Evolutionary conservation across 2,329 filamentous ascomycete genomes (phyloP).

Genomic region (Cordyceps tenuipes): DNA sequence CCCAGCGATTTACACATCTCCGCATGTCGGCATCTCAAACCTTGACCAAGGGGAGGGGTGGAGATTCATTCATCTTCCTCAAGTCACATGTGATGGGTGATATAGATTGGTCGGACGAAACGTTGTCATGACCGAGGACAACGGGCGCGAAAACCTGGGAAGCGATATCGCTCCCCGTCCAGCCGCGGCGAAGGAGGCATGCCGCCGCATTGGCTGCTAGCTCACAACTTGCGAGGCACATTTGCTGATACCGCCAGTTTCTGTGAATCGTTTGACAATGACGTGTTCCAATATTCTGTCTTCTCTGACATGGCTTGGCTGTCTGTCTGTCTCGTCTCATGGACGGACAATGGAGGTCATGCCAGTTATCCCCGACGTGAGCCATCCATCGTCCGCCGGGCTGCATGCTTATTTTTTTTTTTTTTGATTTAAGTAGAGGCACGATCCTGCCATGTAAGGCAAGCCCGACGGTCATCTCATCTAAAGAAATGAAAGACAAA

Average conservation of each 20-base stretch:
- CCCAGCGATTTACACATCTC: not conserved
- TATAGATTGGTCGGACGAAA: not conserved
- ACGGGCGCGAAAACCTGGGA: not conserved
- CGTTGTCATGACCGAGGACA: not conserved
- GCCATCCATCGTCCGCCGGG: not conserved
- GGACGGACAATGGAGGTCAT: not conserved
- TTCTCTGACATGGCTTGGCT: not conserved
- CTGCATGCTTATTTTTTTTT: not conserved
- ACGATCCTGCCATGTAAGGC: slow-evolving; percentile 7
- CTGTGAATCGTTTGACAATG: not conserved
- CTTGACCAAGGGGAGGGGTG: not conserved
- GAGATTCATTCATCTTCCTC: not conserved
- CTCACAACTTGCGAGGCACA: not conserved
- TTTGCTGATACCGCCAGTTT: not conserved
- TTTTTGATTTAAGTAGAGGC: not conserved
- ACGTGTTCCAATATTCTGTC: not conserved
- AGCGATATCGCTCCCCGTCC: not conserved
- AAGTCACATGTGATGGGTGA: not conserved
- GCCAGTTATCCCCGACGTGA: not conserved
- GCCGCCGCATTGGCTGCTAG: not conserved
- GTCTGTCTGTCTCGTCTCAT: not conserved
- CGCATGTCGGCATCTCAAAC: not conserved
- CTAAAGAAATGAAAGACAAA: no score
- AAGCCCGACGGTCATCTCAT: not conserved
- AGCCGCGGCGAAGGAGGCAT: not conserved